Percentiles rank a stretch among this genome's conserved stretches.
These are phyloP conservation scores for Leishmania lainsoni DNA, from an alignment of 208 protist genomes.

Conservation along the genomic window DNA sequence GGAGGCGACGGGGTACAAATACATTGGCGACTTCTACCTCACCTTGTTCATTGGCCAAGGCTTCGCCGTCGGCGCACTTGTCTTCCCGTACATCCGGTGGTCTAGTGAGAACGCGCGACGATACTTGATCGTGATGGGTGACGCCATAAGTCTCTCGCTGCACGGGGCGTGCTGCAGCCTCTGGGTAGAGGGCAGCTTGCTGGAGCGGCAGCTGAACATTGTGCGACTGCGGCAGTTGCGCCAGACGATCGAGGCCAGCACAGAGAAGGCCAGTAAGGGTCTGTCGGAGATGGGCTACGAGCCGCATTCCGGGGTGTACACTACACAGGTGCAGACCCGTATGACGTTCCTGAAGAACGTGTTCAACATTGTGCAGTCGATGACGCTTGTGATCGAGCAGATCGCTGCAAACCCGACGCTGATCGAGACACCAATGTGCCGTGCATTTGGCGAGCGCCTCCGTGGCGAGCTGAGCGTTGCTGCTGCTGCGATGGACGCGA, in stretches of 20 bases:
- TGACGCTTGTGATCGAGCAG: slow-evolving; percentile 78
- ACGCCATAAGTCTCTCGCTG: slow-evolving; percentile 80
- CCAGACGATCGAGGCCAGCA: slow-evolving; percentile 54
- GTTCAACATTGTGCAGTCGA: slow-evolving; percentile 64
- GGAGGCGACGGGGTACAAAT: slow-evolving; percentile 50
- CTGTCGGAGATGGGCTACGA: slow-evolving; percentile 82
- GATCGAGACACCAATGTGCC: slow-evolving; percentile 75
- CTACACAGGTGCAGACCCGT: slow-evolving; percentile 58
- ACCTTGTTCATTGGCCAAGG: slow-evolving; percentile 74
- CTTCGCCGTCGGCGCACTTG: slow-evolving; percentile 74
- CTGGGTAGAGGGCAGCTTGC: slow-evolving; percentile 60
- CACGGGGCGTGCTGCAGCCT: slow-evolving; percentile 78
- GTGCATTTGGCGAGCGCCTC: slow-evolving; percentile 62
- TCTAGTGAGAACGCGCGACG: slow-evolving; percentile 76
- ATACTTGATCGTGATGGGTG: slow-evolving; percentile 68
- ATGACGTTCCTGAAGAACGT: slow-evolving; percentile 62
- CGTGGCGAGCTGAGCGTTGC: slow-evolving; percentile 55
- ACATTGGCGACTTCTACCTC: slow-evolving; percentile 73
- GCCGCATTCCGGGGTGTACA: slow-evolving; percentile 74
- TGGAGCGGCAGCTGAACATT: slow-evolving; percentile 79
- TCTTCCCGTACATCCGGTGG: slow-evolving; percentile 87
- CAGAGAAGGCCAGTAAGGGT: slow-evolving; percentile 40
- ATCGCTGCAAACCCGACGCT: slow-evolving; percentile 59
- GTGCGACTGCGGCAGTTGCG: slow-evolving; percentile 75
- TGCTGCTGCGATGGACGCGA: slow-evolving; percentile 74